Evolutionary conservation across 1,284 basidiomycete genomes (phyloP), one percentile per base, ranked within the genome.

Genomic region (Naganishia cerealis): DNA sequence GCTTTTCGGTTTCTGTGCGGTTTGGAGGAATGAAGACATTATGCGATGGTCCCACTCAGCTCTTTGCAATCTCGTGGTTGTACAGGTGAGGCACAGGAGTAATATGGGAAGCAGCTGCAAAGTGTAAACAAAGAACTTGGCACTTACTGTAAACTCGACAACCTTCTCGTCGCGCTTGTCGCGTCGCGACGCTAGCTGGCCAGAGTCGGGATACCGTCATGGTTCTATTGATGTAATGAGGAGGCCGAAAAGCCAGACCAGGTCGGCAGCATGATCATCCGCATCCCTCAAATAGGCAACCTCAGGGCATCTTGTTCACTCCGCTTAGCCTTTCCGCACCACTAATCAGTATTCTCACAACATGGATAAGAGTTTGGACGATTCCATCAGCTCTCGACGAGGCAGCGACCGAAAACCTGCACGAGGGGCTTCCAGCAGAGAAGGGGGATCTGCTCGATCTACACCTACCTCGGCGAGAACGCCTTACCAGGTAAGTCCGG

Each of bases 401-500:
- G 61, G 61, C 9, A 63, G 61, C 39, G 61, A 63, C 21, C 61
- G 61, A 26, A 42, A 58, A 61, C 67, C 56, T 48, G 57, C 54
- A 59, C 57, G 67, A 61, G 66, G 65, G 48, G 71, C 67, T 29
- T 40, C 59, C 46, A 65, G 69, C 18, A 26, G 71, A 36, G 70
- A 70, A 26, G 48, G 29, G 29, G 29, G 67, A 24, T 52, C 59
- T 26, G 69, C 68, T 16, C 42, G 70, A 59, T 65, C 48, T 24
- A 70, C 67, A 12, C 67, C 73, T 26, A 72, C 71, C n/a, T 66
- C 70, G 13, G 71, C 71, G 21, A 68, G 67, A 2, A 72, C 73
- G 7, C 78, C 78, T 50, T 80, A 80, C 55, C 68, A 75, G 42
- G 78, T 80, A 48, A 29, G 71, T 36, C n/a, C 40, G 74, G 65